Percentiles rank a stretch among this genome's conserved stretches.
These are phyloP conservation scores for Keithomyces neogunnii DNA, from an alignment of 2,329 filamentous ascomycete genomes.

Conservation along the genomic window DNA sequence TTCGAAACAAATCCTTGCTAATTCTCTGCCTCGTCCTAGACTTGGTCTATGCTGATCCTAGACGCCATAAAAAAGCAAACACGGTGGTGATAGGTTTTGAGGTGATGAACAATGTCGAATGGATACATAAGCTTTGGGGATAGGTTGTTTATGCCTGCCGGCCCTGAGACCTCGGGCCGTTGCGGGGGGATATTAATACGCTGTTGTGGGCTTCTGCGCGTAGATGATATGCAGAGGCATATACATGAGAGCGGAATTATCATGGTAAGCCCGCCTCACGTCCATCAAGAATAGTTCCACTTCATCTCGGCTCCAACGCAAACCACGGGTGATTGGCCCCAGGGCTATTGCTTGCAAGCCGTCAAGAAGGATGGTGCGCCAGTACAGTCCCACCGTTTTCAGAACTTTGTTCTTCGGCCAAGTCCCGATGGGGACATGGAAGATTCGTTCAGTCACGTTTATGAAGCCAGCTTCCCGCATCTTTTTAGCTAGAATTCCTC, in stretches of 20 bases:
- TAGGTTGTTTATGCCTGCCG: not conserved
- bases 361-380: conserved; percentile 40
- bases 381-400: conserved; percentile 44
- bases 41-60: not conserved
- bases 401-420: conserved; percentile 44
- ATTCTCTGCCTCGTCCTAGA: not conserved
- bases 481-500: conserved; percentile 30
- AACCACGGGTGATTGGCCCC: conserved; percentile 40
- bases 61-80: not conserved
- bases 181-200: not conserved
- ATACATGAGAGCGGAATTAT: conserved; percentile 36
- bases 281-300: conserved; percentile 40
- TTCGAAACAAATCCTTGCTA: not conserved
- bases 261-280: conserved; percentile 39
- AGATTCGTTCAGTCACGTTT: conserved; percentile 40
- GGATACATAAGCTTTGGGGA: too few species aligned
- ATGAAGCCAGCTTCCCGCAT: conserved; percentile 43
- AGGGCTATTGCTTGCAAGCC: conserved; percentile 43
- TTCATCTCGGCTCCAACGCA: conserved; percentile 38
- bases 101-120: not conserved
- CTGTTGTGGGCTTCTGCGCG: conserved; percentile 37
- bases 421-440: conserved; percentile 44
- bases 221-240: conserved; percentile 49
- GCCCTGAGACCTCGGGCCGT: not conserved
- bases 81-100: not conserved